These are phyloP conservation scores for Bocquillonia castaneifolia DNA, from an alignment of 441 rosid genomes.

Conservation along the genomic window DNA sequence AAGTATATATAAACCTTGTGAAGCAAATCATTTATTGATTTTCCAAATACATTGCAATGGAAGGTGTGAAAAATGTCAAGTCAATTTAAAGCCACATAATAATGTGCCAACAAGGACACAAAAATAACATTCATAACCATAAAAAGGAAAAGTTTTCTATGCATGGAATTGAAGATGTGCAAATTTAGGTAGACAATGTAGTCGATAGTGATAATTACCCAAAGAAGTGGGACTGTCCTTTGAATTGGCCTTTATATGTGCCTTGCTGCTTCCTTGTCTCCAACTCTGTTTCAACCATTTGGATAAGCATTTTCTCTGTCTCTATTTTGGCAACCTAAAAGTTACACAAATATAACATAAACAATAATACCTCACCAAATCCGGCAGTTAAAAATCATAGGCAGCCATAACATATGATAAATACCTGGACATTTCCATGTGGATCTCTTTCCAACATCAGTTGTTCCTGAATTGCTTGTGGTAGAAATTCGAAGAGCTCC, in stretches of 20 bases:
- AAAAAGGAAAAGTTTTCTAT: background rate
- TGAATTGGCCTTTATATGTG: constrained; percentile 57
- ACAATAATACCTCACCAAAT: background rate
- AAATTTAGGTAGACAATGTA: background rate
- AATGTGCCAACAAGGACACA: background rate
- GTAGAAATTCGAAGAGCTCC: constrained; percentile 79
- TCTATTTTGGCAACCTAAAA: constrained; percentile 92
- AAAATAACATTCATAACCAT: background rate
- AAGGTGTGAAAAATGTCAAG: background rate
- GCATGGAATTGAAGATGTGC: background rate
- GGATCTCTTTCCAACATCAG: constrained; percentile 99
- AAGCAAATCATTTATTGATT: background rate
- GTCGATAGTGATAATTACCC: constrained; percentile 46
- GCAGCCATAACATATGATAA: constrained; percentile 17
- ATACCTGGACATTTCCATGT: constrained; percentile 98
- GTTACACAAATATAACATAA: constrained; percentile 3
- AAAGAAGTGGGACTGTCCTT: constrained; percentile 95
- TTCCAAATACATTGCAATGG: background rate
- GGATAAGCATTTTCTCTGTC: constrained; percentile 98
- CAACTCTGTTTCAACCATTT: constrained; percentile 96
- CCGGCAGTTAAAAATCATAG: constrained; percentile 5
- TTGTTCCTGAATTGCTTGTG: constrained; percentile 88
- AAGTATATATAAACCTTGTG: constrained; percentile 5
- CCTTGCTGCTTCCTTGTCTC: constrained; percentile 87
- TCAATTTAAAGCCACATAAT: background rate